Conservation (phyloP, 73 alveolate genomes). For the Stentor coeruleus region DNA sequence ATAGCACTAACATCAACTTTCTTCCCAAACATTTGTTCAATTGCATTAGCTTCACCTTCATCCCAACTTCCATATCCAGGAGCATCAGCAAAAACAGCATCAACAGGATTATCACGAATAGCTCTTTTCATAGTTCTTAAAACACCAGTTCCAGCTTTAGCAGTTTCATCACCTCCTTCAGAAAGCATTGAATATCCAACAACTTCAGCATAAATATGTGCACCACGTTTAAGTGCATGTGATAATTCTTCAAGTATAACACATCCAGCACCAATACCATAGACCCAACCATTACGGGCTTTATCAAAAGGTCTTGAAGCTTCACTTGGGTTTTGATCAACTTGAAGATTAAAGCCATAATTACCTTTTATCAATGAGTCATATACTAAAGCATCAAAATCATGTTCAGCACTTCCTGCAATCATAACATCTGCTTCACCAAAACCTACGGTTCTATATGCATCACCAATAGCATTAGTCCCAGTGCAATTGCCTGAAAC, state of each 20-base stretch:
- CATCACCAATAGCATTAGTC: slow-evolving; percentile 67
- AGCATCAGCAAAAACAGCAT: slow-evolving; percentile 64
- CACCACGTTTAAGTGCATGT: slow-evolving; percentile 61
- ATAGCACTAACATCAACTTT: background rate
- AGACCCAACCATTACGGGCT: slow-evolving; percentile 64
- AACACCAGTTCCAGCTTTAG: slow-evolving; percentile 57
- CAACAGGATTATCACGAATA: slow-evolving; percentile 43
- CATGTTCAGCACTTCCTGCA: slow-evolving; percentile 72
- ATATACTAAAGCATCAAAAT: slow-evolving; percentile 41
- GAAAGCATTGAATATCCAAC: slow-evolving; percentile 57
- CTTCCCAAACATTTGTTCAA: slow-evolving; percentile 31
- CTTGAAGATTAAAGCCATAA: slow-evolving; percentile 50
- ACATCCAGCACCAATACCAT: slow-evolving; percentile 68
- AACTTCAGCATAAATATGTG: slow-evolving; percentile 68
- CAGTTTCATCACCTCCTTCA: slow-evolving; percentile 57
- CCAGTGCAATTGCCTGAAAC: slow-evolving; percentile 54
- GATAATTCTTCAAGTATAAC: slow-evolving; percentile 59
- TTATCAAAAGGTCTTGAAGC: slow-evolving; percentile 72
- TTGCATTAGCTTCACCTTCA: slow-evolving; percentile 51
- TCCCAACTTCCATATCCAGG: slow-evolving; percentile 68
- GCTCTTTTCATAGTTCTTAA: slow-evolving; percentile 54
- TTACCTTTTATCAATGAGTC: slow-evolving; percentile 8
- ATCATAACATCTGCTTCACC: slow-evolving; percentile 56
- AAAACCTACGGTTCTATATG: slow-evolving; percentile 52
- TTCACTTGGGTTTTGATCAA: slow-evolving; percentile 50